Base-by-base conservation (phyloP, 2,329 filamentous ascomycete species). In the Thielaviopsis musarum region DNA sequence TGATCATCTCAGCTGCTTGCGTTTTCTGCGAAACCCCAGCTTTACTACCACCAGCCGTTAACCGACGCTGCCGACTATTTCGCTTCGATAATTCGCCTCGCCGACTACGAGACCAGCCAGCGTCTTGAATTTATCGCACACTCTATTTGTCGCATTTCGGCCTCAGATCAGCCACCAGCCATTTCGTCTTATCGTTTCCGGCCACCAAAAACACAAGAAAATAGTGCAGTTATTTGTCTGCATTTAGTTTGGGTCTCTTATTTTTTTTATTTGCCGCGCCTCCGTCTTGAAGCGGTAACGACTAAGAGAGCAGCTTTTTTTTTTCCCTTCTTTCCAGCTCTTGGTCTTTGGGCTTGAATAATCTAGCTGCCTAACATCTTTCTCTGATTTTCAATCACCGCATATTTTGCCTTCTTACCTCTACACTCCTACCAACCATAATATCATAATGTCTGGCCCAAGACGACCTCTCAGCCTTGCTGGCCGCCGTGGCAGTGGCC, bases 381-480 rank as follows among this genome's bases (percentile, higher is more conserved):
- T 45, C n/a, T 45, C 38, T 12, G 38, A 45, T n/a, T 45, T 45
- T 45, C 38, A 45, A 45, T n/a, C 38, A n/a, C 38, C 15, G 38
- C 38, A 17, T 45, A 45, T 45, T 45, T 45, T 5, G 17, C 10
- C 38, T 45, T 34, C 30, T 34, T 34, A 34, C 30, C 53, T 10
- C n/a, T 34, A 13, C 15, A 7, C 17, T n/a, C 9, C 26, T 17
- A 17, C 34, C 48, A 24, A 48, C n/a, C 49, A 54, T 28, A 34
- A 26, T 41, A 21, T 41, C 17, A 34, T 21, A 57, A 77, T 77
- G 75, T 68, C 71, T 60, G 69, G 70, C 52, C 77, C 76, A 63
- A 68, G 70, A 57, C 73, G 74, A 66, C 76, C 80, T 41, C 71
- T 80, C 64, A 81, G 81, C 69, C 79, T 84, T 65, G 82, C 81